Base-by-base conservation (phyloP, 805 yeast species). In the Yarrowia bubula region DNA sequence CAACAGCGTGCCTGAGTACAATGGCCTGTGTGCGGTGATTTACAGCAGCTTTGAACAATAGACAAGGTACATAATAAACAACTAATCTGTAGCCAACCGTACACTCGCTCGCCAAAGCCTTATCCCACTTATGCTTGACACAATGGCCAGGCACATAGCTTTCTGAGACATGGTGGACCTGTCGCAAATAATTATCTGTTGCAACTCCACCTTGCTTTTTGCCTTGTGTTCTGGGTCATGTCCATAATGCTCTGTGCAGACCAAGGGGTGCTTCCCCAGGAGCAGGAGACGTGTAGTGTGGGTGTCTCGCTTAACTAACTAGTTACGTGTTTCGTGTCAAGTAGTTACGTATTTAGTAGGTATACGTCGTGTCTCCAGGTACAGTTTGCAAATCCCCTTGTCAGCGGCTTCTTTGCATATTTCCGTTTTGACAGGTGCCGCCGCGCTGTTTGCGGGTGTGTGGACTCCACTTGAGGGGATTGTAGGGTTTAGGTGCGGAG, bases 21-120 rank as follows among this genome's bases (percentile, higher is more conserved):
- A 89, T 69, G 96, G 90, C 67, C 80, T 92, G 68, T 87, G 96
- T 76, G 97, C 97, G 7, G 82, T 90, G 68, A 90, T 92, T 10
- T 92, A 91, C 74, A 86, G 96, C 15, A 90, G 90, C 71, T 89
- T 88, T 51, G 58, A 51, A 51, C 43, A 38, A 51, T 51, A 51
- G 33, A 47, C 53, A 47, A 47, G 28, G 28, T 22, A 22, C 28
- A 22, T 22, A 22, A 22, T 22, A 22, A 22, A 22, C 28, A 22
- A 22, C 28, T 22, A 22, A 22, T 22, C 28, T 22, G 28, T 22
- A 22, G 28, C 28, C 28, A 22, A 22, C 28, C 28, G 53, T 47
- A 47, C 32, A 32, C 32, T 47, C 11, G 53, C 53, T 38, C 55
- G 8, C 17, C 31, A 13, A 48, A 48, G 55, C 18, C 55, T 22